Evolutionary conservation across 2,329 filamentous ascomycete species (phyloP), one percentile per base, ranked within the genome.

Genomic region (Cladosporium velox): DNA sequence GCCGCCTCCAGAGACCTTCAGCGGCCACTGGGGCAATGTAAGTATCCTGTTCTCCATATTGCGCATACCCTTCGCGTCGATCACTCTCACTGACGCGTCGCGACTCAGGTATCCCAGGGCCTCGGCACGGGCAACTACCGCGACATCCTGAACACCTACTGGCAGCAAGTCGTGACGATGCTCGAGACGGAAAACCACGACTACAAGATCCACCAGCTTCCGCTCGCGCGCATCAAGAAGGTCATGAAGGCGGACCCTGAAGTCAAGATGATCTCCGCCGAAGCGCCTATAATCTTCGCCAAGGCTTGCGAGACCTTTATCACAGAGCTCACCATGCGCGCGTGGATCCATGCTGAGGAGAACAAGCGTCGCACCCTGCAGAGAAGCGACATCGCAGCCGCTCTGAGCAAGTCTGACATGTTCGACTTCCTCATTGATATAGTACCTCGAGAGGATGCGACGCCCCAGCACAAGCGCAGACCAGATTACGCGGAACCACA

Each of bases 281-380:
- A 99, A 81, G 95, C 95, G 1, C 95, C 95, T 1, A 99, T 99
- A 72, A 84, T 99, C 15, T 99, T 99, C 75, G 95, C 95, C 61
- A 99, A 99, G 80, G 95, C 94, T 44, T 98, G 95, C 79, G 95
- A 99, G 77, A 97, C 98, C 76, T 99, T 99, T 82, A 99, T 99
- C 76, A 77, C 75, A 8, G 95, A 99, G 80, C 85, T 99, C 68
- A 99, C 95, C 8, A 99, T 99, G 95, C 92, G 95, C 70, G 95
- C 95, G 57, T 99, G 95, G 95, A 99, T 99, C 70, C 95, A 99
- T 74, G 95, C 95, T 18, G 95, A 99, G 77, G 95, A 99, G 80
- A 99, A 99, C 83, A 99, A 99, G 84, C 88, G 95, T 34, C 89
- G 95, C 52, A 99, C 95, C 1, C 84, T 99, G 49, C 95, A 99